phyloP scores from a whole-genome alignment of 305 asterid species.

The Solanum chacoense region DNA sequence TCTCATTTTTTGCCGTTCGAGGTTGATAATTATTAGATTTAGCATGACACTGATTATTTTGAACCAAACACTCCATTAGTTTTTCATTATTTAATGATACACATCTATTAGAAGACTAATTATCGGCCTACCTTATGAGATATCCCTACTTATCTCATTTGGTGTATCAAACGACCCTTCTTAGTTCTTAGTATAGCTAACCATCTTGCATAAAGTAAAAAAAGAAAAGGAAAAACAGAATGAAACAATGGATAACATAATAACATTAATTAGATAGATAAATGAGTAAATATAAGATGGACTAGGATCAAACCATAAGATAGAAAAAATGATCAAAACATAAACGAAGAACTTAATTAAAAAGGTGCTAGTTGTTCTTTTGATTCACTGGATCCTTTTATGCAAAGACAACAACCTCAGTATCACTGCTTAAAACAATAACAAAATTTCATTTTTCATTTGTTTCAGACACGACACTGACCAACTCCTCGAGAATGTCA shows the following conservation, averaged over 20 bases:
- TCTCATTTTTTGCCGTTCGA: not conserved
- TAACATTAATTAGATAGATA: not conserved
- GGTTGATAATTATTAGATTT: not conserved
- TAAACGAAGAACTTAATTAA: not conserved
- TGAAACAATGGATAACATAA: not conserved
- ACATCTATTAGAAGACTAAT: not conserved
- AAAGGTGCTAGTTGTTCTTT: not conserved
- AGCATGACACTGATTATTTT: not conserved
- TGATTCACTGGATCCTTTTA: not conserved
- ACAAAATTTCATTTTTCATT: not conserved
- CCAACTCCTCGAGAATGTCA: not conserved
- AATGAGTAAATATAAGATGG: not conserved
- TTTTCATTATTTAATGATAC: not conserved
- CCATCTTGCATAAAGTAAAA: not conserved
- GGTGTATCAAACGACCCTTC: not conserved
- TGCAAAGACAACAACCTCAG: not conserved
- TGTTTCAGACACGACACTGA: not conserved
- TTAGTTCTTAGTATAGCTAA: not conserved
- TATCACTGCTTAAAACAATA: not conserved
- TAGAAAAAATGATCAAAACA: not conserved
- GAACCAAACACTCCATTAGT: not conserved
- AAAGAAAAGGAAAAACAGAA: not conserved
- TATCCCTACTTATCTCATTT: not conserved
- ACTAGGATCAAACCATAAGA: not conserved
- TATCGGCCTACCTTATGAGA: not conserved